Conservation (phyloP, 495 filamentous ascomycete genomes). For the Talaromyces proteolyticus region DNA sequence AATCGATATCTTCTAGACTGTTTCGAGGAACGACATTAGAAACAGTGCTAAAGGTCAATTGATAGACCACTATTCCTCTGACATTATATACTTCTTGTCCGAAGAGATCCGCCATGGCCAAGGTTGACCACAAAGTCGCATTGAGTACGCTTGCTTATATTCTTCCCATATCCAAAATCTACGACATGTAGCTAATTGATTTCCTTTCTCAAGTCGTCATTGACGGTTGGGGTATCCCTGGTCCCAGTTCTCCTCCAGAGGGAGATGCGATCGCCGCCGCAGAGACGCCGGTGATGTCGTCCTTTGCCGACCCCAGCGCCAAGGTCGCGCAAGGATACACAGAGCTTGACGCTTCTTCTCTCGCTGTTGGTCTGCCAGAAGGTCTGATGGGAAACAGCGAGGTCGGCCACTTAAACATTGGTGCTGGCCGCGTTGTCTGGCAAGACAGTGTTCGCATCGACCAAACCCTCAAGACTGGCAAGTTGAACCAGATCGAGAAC, state of each 20-base stretch:
- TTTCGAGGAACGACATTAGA: slow-evolving; percentile 11
- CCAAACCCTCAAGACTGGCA: slow-evolving; percentile 83
- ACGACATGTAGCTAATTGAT: slow-evolving; percentile 13
- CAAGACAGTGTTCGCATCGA: slow-evolving; percentile 99
- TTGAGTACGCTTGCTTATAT: slow-evolving; percentile 60
- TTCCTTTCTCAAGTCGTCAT: slow-evolving; percentile 69
- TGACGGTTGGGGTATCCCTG: slow-evolving; percentile 94
- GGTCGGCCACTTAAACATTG: slow-evolving; percentile 97
- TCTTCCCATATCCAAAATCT: slow-evolving; percentile 3
- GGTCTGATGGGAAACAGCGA: slow-evolving; percentile 99
- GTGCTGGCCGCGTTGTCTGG: slow-evolving; percentile 96
- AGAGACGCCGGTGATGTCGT: slow-evolving; percentile 86
- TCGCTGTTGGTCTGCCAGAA: slow-evolving; percentile 92
- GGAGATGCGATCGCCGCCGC: slow-evolving; percentile 94
- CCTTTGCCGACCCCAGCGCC: slow-evolving; percentile 54
- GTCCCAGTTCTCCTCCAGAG: slow-evolving; percentile 66
- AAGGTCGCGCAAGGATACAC: slow-evolving; percentile 73
- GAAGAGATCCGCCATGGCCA: not conserved
- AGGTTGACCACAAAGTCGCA: slow-evolving; percentile 86
- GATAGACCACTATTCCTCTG: not conserved
- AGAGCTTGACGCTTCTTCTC: slow-evolving; percentile 89
- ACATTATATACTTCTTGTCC: not conserved
- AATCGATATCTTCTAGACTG: slow-evolving; percentile 8
- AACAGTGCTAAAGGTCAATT: not conserved
- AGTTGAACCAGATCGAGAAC: slow-evolving; percentile 71